phyloP scores from a whole-genome alignment of 108 stramenopile genomes.

The Nitzschia putrida region DNA sequence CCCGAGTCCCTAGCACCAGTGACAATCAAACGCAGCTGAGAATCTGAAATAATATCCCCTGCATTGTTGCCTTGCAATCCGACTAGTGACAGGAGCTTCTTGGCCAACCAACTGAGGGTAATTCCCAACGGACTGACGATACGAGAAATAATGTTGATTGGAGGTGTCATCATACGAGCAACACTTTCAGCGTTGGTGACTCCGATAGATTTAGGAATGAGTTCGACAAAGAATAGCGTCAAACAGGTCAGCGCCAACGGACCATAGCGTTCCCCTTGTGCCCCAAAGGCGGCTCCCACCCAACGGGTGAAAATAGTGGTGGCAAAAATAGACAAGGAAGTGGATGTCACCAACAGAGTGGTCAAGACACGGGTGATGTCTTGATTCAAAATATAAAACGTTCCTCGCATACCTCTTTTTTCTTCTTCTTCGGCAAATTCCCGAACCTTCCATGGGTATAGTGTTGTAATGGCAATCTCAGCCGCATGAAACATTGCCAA shows the following conservation, averaged over 20 bases:
- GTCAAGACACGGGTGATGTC: conserved; percentile 95
- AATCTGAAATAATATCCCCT: conserved; percentile 83
- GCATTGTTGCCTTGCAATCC: conserved; percentile 78
- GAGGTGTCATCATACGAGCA: conserved; percentile 88
- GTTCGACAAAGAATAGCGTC: conserved; percentile 95
- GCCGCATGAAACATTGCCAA: conserved; percentile 87
- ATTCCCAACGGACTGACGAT: conserved; percentile 89
- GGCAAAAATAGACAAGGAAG: conserved; percentile 82
- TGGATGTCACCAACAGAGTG: conserved; percentile 92
- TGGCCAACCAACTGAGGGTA: conserved; percentile 77
- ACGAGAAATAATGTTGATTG: conserved; percentile 78
- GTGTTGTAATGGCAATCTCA: conserved; percentile 95
- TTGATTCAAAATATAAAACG: conserved; percentile 87
- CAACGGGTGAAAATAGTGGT: conserved; percentile 88
- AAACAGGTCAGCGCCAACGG: conserved; percentile 84
- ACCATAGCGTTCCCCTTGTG: conserved; percentile 81
- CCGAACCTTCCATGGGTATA: conserved; percentile 96
- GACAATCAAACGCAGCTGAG: conserved; percentile 92
- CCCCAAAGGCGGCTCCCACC: conserved; percentile 79
- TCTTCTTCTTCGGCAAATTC: conserved; percentile 97
- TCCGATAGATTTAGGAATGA: conserved; percentile 93
- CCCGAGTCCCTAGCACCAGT: conserved; percentile 91
- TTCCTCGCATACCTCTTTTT: conserved; percentile 64
- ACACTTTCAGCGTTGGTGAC: conserved; percentile 94
- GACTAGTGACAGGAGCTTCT: conserved; percentile 72